Percentiles rank a stretch among this genome's conserved stretches.
phyloP scores from a whole-genome alignment of 441 rosid genomes.

The Omphalea diandra region DNA sequence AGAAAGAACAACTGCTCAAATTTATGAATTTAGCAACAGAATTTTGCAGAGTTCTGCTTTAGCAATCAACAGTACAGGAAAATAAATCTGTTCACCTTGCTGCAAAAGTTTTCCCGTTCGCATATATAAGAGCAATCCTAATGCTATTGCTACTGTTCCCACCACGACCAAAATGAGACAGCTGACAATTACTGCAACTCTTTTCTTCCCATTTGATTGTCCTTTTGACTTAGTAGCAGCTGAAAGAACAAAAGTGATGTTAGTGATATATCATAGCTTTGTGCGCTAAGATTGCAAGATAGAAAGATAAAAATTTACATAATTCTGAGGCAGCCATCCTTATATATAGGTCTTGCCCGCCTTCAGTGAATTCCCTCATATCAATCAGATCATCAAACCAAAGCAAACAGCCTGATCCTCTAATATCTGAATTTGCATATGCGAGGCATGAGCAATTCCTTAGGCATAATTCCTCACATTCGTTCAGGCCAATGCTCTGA shows the following conservation, averaged over 20 bases:
- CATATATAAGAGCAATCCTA: conserved; percentile 8
- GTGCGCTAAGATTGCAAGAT: conserved; percentile 10
- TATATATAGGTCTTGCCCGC: conserved; percentile 32
- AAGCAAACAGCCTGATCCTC: conserved; percentile 52
- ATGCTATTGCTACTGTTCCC: conserved; percentile 32
- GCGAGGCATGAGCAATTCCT: conserved; percentile 64
- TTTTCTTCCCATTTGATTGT: conserved; percentile 41
- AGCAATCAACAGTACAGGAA: background rate
- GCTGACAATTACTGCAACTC: conserved; percentile 42
- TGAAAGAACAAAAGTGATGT: background rate
- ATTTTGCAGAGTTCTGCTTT: background rate
- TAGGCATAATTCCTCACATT: conserved; percentile 47
- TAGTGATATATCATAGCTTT: background rate
- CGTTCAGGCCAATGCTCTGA: conserved; percentile 32
- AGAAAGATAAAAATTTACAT: conserved; percentile 21
- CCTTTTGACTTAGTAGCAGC: conserved; percentile 15
- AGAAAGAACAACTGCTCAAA: background rate
- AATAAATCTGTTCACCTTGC: conserved; percentile 4
- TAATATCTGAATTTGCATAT: conserved; percentile 50
- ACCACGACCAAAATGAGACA: conserved; percentile 39
- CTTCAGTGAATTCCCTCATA: conserved; percentile 23
- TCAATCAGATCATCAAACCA: conserved; percentile 41
- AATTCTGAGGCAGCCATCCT: conserved; percentile 35
- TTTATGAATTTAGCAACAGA: background rate
- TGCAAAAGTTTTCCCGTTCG: background rate